Evolutionary conservation across 2,329 filamentous ascomycete genomes (phyloP).

Genomic region (Setomelanomma holmii): DNA sequence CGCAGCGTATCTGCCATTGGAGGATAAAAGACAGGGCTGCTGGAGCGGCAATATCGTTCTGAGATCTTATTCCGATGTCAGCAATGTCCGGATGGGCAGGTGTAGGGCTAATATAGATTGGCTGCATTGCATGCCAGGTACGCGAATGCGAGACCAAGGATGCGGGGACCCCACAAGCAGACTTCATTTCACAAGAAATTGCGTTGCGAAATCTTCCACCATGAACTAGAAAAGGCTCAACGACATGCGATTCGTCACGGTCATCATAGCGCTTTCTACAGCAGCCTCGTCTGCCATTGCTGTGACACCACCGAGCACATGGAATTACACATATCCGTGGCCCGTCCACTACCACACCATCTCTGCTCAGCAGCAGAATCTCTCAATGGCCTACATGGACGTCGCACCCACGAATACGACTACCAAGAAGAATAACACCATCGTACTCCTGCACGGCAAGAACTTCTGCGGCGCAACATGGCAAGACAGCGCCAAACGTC

Average conservation of each 20-base stretch:
- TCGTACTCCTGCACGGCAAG: slow-evolving; percentile 62
- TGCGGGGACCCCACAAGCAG: not conserved
- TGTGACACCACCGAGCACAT: slow-evolving; percentile 21
- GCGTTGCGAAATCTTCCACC: not conserved
- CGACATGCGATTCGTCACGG: slow-evolving; percentile 10
- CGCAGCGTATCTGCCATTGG: not conserved
- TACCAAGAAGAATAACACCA: slow-evolving; percentile 50
- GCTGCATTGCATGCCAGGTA: slow-evolving; percentile 16
- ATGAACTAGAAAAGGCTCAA: not conserved
- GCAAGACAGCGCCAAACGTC: slow-evolving; percentile 55
- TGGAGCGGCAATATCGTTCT: not conserved
- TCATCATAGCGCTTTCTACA: slow-evolving; percentile 8
- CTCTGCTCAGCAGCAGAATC: slow-evolving; percentile 55
- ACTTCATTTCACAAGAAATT: not conserved
- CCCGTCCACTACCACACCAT: slow-evolving; percentile 58
- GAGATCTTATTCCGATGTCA: not conserved
- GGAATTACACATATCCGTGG: slow-evolving; percentile 58
- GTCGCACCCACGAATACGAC: slow-evolving; percentile 45
- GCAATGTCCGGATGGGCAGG: not conserved
- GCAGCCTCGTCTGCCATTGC: slow-evolving; percentile 11
- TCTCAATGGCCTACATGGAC: slow-evolving; percentile 66
- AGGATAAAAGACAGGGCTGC: not conserved
- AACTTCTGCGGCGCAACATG: slow-evolving; percentile 65
- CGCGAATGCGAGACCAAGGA: slow-evolving; percentile 19
- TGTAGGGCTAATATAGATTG: slow-evolving; percentile 8